A percentile compares a stretch with the other conserved stretches of the same genome.
phyloP scores from a whole-genome alignment of 1,284 basidiomycete species.

The Cryptococcus jaspeensis region DNA sequence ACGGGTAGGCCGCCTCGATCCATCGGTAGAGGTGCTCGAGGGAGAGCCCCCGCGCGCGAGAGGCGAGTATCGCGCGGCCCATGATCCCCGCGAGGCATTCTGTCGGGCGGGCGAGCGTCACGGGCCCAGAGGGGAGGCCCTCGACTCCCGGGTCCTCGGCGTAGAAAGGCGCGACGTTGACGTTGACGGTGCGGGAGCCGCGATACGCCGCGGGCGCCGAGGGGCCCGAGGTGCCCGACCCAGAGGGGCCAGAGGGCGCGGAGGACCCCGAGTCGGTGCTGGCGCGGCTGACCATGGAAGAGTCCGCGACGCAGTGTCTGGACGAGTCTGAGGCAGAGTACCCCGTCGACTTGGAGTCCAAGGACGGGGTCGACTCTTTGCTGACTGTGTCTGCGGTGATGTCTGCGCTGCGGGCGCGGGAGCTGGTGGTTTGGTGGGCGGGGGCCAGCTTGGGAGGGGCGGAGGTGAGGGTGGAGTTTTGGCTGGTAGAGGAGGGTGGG shows the following conservation, averaged over 20 bases:
- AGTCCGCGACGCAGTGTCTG: too few relatives aligned
- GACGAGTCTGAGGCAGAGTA: too few relatives aligned
- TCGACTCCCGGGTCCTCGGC: background rate
- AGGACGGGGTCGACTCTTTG: background rate
- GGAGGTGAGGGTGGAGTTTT: too few relatives aligned
- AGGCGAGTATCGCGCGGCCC: background rate
- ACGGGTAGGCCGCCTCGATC: background rate
- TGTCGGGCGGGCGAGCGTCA: background rate
- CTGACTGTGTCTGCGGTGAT: background rate
- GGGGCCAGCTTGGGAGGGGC: too few relatives aligned
- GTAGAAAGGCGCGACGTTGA: background rate
- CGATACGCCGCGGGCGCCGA: background rate
- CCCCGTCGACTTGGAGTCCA: background rate
- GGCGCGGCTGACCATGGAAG: too few relatives aligned
- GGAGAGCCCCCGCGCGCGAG: background rate
- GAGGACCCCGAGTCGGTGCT: too few relatives aligned
- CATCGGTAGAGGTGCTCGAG: conserved; percentile 2
- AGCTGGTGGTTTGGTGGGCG: background rate
- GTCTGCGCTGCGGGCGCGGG: background rate
- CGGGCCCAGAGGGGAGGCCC: background rate
- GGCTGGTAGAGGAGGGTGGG: background rate
- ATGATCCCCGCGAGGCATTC: background rate
- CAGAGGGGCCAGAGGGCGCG: too few relatives aligned
- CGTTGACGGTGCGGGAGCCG: background rate
- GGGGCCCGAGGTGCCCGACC: background rate